Evolutionary conservation across 768 basidiomycete species (phyloP).

Genomic region (Clitopilus hobsonii): DNA sequence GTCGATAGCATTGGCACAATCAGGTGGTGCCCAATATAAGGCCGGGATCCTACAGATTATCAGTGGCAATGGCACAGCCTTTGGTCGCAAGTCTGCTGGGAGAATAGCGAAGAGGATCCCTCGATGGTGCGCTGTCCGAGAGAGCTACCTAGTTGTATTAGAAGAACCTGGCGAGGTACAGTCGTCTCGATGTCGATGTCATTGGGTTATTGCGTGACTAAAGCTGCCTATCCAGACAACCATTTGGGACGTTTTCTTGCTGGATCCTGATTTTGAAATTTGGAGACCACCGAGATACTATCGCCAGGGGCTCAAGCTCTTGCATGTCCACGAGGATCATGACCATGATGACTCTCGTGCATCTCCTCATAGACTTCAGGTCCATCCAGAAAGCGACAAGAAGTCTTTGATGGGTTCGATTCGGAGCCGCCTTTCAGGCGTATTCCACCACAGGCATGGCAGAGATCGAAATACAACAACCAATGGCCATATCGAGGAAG

Average conservation of each 20-base stretch:
- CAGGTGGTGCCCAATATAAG: slow-evolving; percentile 87
- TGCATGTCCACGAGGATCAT: slow-evolving; percentile 34
- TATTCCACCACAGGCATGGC: slow-evolving; percentile 34
- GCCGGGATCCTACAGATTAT: slow-evolving; percentile 73
- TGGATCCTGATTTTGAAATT: slow-evolving; percentile 86
- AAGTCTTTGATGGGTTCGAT: slow-evolving; percentile 46
- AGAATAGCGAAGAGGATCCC: slow-evolving; percentile 59
- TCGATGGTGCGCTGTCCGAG: slow-evolving; percentile 90
- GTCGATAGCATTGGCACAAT: slow-evolving; percentile 72
- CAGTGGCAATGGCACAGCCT: slow-evolving; percentile 47
- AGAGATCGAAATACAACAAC: slow-evolving; percentile 12
- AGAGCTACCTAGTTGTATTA: slow-evolving; percentile 84
- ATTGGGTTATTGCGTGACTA: neutral
- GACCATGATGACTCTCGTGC: slow-evolving; percentile 13
- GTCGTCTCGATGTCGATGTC: slow-evolving; percentile 12
- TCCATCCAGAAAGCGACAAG: slow-evolving; percentile 21
- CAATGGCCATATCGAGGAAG: slow-evolving; percentile 15
- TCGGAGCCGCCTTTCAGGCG: slow-evolving; percentile 37
- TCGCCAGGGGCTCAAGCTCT: slow-evolving; percentile 74
- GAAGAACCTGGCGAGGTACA: slow-evolving; percentile 84
- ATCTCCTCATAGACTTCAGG: slow-evolving; percentile 6
- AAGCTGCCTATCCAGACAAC: slow-evolving; percentile 41
- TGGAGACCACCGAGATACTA: slow-evolving; percentile 89
- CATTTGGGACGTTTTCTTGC: slow-evolving; percentile 91
- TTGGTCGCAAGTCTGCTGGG: slow-evolving; percentile 61